Percentiles rank a stretch among this genome's conserved stretches.
phyloP scores from a whole-genome alignment of 129 eudicot species.

The Saposhnikovia divaricata region DNA sequence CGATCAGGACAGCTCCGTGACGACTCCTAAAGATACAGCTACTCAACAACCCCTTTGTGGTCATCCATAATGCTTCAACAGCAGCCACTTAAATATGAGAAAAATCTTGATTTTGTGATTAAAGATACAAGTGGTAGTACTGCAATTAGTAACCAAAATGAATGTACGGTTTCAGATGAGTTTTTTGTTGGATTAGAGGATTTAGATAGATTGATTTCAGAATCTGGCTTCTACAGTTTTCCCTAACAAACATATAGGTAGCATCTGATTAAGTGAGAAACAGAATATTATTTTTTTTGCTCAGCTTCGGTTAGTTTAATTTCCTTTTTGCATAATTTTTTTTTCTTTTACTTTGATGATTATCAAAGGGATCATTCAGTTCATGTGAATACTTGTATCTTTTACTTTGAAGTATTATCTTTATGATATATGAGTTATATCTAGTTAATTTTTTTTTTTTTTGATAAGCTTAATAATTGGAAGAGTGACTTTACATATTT shows the following conservation, averaged over 20 bases:
- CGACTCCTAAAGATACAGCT: constrained; percentile 3
- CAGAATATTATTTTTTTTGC: background rate
- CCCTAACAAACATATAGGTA: constrained; percentile 20
- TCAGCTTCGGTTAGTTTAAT: background rate
- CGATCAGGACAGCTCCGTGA: constrained; percentile 1
- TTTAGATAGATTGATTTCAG: constrained; percentile 34
- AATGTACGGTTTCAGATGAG: background rate
- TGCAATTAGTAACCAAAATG: background rate
- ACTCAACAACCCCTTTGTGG: background rate
- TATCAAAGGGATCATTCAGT: background rate
- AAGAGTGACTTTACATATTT: too few species aligned
- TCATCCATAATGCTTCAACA: constrained; percentile 16
- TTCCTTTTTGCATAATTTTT: background rate
- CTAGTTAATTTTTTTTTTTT: too few species aligned
- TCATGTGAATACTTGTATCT: background rate
- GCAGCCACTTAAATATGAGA: constrained; percentile 20
- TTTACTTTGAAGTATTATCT: too few species aligned
- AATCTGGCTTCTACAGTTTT: constrained; percentile 18
- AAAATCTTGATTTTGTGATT: constrained; percentile 1
- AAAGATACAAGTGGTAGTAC: background rate
- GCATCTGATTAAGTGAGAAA: constrained; percentile 15
- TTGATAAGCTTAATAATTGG: too few species aligned
- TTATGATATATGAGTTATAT: too few species aligned
- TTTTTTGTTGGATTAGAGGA: constrained; percentile 68
- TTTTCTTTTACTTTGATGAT: background rate